Percentiles rank a stretch among this genome's conserved stretches.
Conservation (phyloP, 2,329 filamentous ascomycete species). For the Thielaviopsis punctulata region DNA sequence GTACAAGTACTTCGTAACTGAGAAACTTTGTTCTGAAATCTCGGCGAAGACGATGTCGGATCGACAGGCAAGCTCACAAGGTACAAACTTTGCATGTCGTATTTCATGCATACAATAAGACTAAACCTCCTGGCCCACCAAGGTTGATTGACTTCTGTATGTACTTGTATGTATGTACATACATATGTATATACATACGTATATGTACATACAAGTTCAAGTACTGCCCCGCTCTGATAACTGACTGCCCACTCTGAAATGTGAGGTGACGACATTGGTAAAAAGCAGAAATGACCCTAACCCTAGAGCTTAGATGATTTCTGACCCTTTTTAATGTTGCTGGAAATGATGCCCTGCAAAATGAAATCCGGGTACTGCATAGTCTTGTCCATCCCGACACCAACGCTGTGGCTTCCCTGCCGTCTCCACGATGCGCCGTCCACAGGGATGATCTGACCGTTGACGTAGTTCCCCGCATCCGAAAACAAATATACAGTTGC, state of each 20-base stretch:
- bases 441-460: conserved; percentile 64
- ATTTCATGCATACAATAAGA: neutral
- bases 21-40: neutral
- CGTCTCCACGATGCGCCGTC: conserved; percentile 43
- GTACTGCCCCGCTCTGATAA: no score
- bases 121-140: no score
- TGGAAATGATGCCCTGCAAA: conserved; percentile 20
- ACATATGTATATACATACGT: neutral
- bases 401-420: conserved; percentile 23
- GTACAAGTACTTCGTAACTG: no score
- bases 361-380: conserved; percentile 38
- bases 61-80: no score
- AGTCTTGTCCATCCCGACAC: conserved; percentile 28
- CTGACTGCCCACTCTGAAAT: no score
- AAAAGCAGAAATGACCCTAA: conserved; percentile 13
- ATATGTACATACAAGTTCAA: no score
- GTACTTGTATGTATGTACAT: no score
- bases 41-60: neutral
- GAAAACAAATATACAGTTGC: conserved; percentile 81
- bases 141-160: no score
- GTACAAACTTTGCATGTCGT: neutral
- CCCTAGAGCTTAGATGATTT: conserved; percentile 24
- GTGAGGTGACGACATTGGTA: neutral
- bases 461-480: conserved; percentile 72
- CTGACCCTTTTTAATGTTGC: conserved; percentile 19